A percentile compares a stretch with the other conserved stretches of the same genome.
phyloP scores from a whole-genome alignment of 768 basidiomycete species.

The Zangia roseola region DNA sequence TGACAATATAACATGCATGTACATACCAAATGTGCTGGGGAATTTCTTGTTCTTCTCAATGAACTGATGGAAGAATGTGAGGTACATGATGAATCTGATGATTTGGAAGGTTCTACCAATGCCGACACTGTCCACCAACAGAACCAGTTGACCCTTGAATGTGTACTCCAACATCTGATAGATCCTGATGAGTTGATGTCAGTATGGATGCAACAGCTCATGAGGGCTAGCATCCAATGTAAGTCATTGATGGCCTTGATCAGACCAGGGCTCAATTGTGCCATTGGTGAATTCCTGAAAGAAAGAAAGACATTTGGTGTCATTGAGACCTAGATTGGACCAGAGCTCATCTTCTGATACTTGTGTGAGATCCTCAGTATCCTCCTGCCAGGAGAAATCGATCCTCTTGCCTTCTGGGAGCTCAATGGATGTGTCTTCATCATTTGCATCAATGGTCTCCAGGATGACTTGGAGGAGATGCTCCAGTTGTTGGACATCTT shows the following conservation, averaged over 20 bases:
- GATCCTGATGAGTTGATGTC: slow-evolving; percentile 25
- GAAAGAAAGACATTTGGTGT: neutral
- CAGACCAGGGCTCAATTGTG: slow-evolving; percentile 2
- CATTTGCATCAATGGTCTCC: neutral
- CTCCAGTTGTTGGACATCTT: neutral
- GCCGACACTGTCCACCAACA: slow-evolving; percentile 26
- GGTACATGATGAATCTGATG: slow-evolving; percentile 13
- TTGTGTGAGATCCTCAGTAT: neutral
- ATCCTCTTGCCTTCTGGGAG: neutral
- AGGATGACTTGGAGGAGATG: neutral
- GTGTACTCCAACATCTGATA: slow-evolving; percentile 12
- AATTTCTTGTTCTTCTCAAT: neutral
- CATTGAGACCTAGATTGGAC: neutral
- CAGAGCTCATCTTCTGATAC: neutral
- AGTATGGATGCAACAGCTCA: slow-evolving; percentile 2
- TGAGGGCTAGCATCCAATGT: neutral
- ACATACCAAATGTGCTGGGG: neutral
- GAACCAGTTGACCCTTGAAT: neutral
- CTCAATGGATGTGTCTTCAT: rapidly evolving
- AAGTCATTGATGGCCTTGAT: slow-evolving; percentile 12
- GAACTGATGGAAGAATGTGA: slow-evolving; percentile 4
- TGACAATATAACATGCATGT: too few relatives aligned
- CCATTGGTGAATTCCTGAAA: slow-evolving; percentile 3
- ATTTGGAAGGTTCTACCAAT: slow-evolving; percentile 25
- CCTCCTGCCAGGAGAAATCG: slow-evolving; percentile 1